These are phyloP conservation scores for Heracleum sosnowskyi DNA, from an alignment of 129 eudicot species.

Conservation along the genomic window DNA sequence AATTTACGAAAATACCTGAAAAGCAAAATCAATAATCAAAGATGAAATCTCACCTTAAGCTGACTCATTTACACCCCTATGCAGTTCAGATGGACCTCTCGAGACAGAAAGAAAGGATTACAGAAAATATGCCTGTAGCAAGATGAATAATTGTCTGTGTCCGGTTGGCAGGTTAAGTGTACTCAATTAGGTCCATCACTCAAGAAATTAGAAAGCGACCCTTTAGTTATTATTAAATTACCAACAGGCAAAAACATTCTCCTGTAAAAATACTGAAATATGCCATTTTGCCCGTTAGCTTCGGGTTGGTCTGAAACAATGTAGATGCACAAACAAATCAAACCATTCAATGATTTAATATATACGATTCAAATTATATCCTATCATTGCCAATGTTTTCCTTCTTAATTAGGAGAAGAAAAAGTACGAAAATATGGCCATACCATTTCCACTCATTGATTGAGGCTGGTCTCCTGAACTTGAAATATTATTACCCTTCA, in stretches of 20 bases:
- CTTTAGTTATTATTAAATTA: background rate
- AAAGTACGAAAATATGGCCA: conserved; percentile 8
- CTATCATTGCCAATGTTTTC: background rate
- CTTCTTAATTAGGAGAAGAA: background rate
- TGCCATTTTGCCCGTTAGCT: background rate
- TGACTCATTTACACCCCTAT: too few relatives aligned
- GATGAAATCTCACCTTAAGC: conserved; percentile 44
- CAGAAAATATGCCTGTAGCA: background rate
- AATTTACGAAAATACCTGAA: too few relatives aligned
- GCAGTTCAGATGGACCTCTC: conserved; percentile 44
- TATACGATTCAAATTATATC: background rate
- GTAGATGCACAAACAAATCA: background rate
- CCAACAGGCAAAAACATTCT: background rate
- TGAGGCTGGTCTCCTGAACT: conserved; percentile 87
- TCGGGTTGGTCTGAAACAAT: background rate
- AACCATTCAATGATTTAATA: background rate
- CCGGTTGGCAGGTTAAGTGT: background rate
- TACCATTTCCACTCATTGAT: conserved; percentile 83
- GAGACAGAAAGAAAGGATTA: background rate
- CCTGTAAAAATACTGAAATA: background rate
- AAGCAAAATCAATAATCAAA: background rate
- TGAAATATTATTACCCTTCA: conserved; percentile 83
- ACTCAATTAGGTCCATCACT: background rate
- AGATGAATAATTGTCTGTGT: background rate
- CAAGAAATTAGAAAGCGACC: background rate